These are phyloP conservation scores for Lasiosphaeris hirsuta DNA, from an alignment of 495 filamentous ascomycete species.

Conservation along the genomic window DNA sequence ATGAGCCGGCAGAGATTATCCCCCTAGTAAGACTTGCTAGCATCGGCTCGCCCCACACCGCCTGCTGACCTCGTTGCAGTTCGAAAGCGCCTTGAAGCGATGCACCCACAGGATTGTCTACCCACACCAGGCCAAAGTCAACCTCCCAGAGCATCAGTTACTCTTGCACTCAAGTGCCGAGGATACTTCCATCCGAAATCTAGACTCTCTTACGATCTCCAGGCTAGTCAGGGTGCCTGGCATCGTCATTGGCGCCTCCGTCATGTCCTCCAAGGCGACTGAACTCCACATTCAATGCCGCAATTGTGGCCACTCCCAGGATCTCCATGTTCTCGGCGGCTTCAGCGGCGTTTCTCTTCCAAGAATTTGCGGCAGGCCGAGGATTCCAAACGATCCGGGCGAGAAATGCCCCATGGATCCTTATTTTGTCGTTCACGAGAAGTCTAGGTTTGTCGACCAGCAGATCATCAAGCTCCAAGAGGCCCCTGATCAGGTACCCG, in stretches of 20 bases:
- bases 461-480: conserved; percentile 98
- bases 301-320: conserved; percentile 72
- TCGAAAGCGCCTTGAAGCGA: conserved; percentile 83
- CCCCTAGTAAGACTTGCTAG: conserved; percentile 62
- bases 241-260: conserved; percentile 96
- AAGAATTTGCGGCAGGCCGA: conserved; percentile 64
- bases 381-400: conserved; percentile 53
- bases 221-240: conserved; percentile 93
- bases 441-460: conserved; percentile 93
- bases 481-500: conserved; percentile 95
- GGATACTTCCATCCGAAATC: conserved; percentile 87
- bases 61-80: conserved; percentile 49
- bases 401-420: conserved; percentile 87
- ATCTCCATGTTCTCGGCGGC: conserved; percentile 71
- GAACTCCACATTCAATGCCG: conserved; percentile 83
- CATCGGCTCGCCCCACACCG: not conserved
- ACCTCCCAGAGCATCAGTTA: conserved; percentile 87
- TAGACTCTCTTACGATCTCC: conserved; percentile 90
- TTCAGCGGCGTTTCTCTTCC: conserved; percentile 85
- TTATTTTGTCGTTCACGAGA: conserved; percentile 93
- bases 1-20: conserved; percentile 88
- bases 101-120: conserved; percentile 91
- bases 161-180: conserved; percentile 90
- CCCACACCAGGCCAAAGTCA: conserved; percentile 63
- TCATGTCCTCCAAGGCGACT: conserved; percentile 93